These are phyloP conservation scores for Chlamydomonas reinhardtii DNA, from an alignment of 163 green algal species.

Conservation along the genomic window DNA sequence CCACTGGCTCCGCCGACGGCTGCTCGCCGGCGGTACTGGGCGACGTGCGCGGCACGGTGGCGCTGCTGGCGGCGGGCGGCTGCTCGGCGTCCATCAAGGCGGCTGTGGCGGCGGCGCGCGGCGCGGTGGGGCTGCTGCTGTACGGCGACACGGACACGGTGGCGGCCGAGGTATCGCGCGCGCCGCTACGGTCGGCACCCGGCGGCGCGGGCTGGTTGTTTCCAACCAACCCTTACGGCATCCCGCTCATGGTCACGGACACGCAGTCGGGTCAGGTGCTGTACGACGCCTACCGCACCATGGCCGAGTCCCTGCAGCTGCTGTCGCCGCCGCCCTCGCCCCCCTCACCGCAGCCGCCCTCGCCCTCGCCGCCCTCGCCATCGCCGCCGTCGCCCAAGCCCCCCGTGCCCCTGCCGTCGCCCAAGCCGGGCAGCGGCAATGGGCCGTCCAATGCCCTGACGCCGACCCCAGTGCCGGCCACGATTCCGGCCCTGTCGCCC, in stretches of 20 bases:
- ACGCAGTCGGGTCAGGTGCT: not conserved
- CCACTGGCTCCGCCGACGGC: not conserved
- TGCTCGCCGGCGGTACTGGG: not conserved
- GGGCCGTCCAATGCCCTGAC: not conserved
- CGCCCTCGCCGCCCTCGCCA: not conserved
- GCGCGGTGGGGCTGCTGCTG: conserved; percentile 10
- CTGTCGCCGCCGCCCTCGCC: not conserved
- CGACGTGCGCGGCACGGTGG: conserved; percentile 1
- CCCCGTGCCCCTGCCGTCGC: not conserved
- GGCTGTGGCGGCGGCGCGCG: not conserved
- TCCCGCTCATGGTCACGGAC: not conserved
- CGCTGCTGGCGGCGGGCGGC: conserved; percentile 19
- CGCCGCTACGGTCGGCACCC: not conserved
- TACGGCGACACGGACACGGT: conserved; percentile 4
- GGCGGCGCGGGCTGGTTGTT: not conserved
- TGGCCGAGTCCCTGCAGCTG: not conserved
- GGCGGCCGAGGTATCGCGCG: not conserved
- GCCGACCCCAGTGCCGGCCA: not conserved
- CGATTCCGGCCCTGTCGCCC: too few species aligned
- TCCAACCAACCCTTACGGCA: not conserved
- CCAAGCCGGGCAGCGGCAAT: not conserved
- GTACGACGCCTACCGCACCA: not conserved
- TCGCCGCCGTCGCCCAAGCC: not conserved
- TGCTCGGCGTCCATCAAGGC: not conserved
- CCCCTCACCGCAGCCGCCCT: not conserved